Base-by-base conservation (phyloP, 768 basidiomycete genomes). In the Cyclocybe cylindracea region DNA sequence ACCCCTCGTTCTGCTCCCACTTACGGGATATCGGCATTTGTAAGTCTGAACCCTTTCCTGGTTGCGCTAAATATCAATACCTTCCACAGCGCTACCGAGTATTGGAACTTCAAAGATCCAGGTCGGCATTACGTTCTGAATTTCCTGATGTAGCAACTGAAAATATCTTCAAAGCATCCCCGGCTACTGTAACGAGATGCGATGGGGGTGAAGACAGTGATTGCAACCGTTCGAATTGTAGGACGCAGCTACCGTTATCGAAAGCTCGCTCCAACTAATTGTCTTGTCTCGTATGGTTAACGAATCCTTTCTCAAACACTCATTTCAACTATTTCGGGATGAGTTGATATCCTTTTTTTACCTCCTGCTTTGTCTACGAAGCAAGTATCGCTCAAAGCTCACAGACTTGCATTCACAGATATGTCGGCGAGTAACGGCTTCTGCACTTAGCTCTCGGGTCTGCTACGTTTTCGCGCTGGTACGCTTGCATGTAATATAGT, bases 31-130 rank as follows among this genome's bases (percentile, higher is more conserved):
- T 58, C 69, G 60, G 38, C 80, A 81, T 50, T 78, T 67, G 68
- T 70, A 71, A 64, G 79, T 47, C 18, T 31, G 3, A 7, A 61
- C 43, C 10, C 31, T n/a, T 33, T 4, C 31, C 16, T 42, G 11
- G 19, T 46, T 13, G 43, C 41, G 4, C n/a, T 16, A 37, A 16
- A 5, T 8, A 34, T 11, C 37, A 33, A 32, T 29, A 38, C 13
- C 31, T 13, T 35, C 32, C 6, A 31, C 49, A 63, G 68, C 40
- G 60, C 42, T 16, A 62, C 58, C 2, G 59, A 63, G 48, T 83
- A 76, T 55, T 82, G 80, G 82, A 71, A 82, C 44, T 76, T 72
- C 56, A 39, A 58, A 19, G 80, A 83, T 45, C 71, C 70, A 16
- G 62, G 63, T 62, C 24, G 39, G 7, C 32, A 36, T 9, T 10